Base-by-base conservation (phyloP, 352 stramenopile species). In the Phytophthora meadii region DNA sequence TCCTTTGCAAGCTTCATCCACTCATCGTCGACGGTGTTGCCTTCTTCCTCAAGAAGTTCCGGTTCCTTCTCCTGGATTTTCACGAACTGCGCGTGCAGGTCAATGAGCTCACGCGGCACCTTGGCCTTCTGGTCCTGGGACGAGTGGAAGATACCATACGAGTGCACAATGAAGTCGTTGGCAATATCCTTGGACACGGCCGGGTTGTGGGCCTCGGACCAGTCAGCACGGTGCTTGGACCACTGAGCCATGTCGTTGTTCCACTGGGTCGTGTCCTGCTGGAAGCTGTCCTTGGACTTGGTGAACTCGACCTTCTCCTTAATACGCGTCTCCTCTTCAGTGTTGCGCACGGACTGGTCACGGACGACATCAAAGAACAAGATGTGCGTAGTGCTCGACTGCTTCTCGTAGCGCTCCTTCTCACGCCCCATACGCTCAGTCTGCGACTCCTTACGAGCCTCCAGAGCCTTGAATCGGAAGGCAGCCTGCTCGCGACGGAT, bases 1-100 rank as follows among this genome's bases (percentile, higher is more conserved):
- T 95, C 88, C 76, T 95, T 95, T 17, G 83, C 84, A 17, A 95
- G 68, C 75, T 95, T 93, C 79, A 91, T 95, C 88, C 88, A 95
- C 65, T 95, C 88, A 32, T 93, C 88, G 45, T 95, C 86, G 15
- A 95, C 81, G 5, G 78, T 72, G 56, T 91, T 89, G 10, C 88
- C 88, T 81, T 95, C 88, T 41, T 89, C 83, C 58, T 95, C 88
- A 2, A 95, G 71, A 47, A 93, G 74, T 24, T 65, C 55, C 5
- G 88, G 86, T 58, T 95, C 88, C 67, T 89, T 90, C 57, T 93
- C 84, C 55, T 93, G 81, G 54, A 95, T 90, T 78, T 95, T 93
- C 7, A 93, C 70, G 34, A 94, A 78, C 71, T 92, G 68, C 12
- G 74, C 50, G 66, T 95, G 88, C 27, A 95, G 65, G 9, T 90